A percentile compares a stretch with the other conserved stretches of the same genome.
Evolutionary conservation across 441 rosid species (phyloP).

Genomic region (Gossypium aridum): DNA sequence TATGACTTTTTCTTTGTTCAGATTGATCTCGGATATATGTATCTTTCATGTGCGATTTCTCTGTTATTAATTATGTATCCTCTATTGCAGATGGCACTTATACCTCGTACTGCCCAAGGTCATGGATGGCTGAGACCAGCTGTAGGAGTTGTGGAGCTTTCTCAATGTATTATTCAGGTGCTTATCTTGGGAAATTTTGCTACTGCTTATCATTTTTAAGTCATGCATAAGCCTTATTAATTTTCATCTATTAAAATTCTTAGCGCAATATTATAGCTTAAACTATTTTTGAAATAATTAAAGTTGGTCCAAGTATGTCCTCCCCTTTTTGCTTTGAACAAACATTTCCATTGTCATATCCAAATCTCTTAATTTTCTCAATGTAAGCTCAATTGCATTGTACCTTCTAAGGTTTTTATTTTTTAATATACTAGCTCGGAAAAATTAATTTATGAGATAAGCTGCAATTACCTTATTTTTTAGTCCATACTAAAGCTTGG

Average conservation of each 20-base stretch:
- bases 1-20: background rate
- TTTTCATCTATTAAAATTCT: background rate
- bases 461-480: background rate
- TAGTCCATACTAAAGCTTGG: constrained; percentile 2
- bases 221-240: background rate
- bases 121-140: constrained; percentile 99
- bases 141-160: constrained; percentile 83
- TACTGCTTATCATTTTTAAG: background rate
- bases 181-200: constrained; percentile 2
- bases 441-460: background rate
- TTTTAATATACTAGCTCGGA: background rate
- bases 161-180: constrained; percentile 96
- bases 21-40: background rate
- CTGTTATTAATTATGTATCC: background rate
- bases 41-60: background rate
- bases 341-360: background rate
- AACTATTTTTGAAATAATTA: background rate
- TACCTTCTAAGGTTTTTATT: background rate
- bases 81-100: constrained; percentile 76
- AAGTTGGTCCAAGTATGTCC: background rate
- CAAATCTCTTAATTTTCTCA: background rate
- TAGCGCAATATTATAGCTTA: background rate
- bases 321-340: background rate
- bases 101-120: constrained; percentile 82
- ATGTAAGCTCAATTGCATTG: background rate